Conservation (phyloP, 116 monocot species). For the Posidonia oceanica region DNA sequence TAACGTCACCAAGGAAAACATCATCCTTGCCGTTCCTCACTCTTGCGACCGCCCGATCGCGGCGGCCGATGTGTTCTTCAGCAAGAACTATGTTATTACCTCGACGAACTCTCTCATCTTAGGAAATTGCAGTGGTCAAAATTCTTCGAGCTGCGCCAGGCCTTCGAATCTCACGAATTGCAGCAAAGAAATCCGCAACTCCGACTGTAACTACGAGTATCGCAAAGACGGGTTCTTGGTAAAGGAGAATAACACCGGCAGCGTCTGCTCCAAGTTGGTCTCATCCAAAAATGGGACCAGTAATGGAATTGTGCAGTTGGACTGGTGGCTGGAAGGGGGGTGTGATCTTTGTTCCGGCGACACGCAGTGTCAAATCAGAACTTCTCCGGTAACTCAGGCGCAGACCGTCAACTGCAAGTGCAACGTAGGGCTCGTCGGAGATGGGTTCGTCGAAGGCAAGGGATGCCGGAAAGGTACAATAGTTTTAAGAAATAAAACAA, state of each 20-base stretch:
- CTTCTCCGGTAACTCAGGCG: background rate
- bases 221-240: background rate
- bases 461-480: slow-evolving; percentile 31
- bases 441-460: slow-evolving; percentile 35
- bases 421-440: slow-evolving; percentile 31
- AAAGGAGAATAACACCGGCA: background rate
- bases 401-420: slow-evolving; percentile 27
- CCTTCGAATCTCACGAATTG: background rate
- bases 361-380: slow-evolving; percentile 15
- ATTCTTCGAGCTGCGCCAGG: background rate
- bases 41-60: slow-evolving; percentile 14
- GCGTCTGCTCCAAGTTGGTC: slow-evolving; percentile 14
- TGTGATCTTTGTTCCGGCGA: slow-evolving; percentile 27
- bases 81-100: slow-evolving; percentile 3
- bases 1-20: no score
- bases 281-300: slow-evolving; percentile 8
- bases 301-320: slow-evolving; percentile 25
- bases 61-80: slow-evolving; percentile 1
- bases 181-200: background rate
- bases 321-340: slow-evolving; percentile 39
- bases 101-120: slow-evolving; percentile 10
- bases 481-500: background rate
- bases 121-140: background rate
- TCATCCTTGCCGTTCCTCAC: slow-evolving; percentile 6
- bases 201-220: slow-evolving; percentile 9